These are phyloP conservation scores for Euptelea pleiosperma DNA, from an alignment of 164 flowering plant genomes.

Conservation along the genomic window DNA sequence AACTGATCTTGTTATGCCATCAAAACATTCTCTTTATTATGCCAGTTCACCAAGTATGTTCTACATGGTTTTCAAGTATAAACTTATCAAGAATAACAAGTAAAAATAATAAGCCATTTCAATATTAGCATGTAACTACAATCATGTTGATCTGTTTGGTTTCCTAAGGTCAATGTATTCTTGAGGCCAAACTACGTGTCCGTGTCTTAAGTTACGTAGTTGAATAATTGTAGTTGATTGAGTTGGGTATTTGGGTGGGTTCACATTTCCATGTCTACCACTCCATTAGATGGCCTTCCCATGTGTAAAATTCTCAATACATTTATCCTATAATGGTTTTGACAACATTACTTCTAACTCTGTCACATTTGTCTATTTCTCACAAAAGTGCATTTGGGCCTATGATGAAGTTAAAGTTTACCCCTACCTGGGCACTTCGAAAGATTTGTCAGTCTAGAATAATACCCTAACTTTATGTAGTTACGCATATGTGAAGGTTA, in stretches of 20 bases:
- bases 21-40: neutral
- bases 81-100: neutral
- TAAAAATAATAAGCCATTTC: neutral
- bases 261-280: too few relatives aligned
- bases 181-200: too few relatives aligned
- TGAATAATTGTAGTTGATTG: too few relatives aligned
- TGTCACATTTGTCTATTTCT: neutral
- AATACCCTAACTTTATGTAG: slow-evolving; percentile 5
- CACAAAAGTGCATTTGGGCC: slow-evolving; percentile 94
- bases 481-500: slow-evolving; percentile 47
- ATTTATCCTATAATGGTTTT: neutral
- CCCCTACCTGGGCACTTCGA: neutral
- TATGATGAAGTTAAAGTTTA: slow-evolving; percentile 76
- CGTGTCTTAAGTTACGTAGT: too few relatives aligned
- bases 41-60: neutral
- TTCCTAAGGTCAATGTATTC: too few relatives aligned
- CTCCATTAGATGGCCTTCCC: too few relatives aligned
- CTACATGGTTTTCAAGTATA: neutral
- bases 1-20: too few relatives aligned
- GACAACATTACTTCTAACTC: neutral
- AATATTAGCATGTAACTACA: too few relatives aligned
- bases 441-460: neutral
- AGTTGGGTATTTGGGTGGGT: too few relatives aligned
- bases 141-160: too few relatives aligned
- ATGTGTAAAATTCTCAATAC: too few relatives aligned